Evolutionary conservation across 805 yeast species (phyloP), one percentile per base, ranked within the genome.

Genomic region (Hermanozyma aechmeae): DNA sequence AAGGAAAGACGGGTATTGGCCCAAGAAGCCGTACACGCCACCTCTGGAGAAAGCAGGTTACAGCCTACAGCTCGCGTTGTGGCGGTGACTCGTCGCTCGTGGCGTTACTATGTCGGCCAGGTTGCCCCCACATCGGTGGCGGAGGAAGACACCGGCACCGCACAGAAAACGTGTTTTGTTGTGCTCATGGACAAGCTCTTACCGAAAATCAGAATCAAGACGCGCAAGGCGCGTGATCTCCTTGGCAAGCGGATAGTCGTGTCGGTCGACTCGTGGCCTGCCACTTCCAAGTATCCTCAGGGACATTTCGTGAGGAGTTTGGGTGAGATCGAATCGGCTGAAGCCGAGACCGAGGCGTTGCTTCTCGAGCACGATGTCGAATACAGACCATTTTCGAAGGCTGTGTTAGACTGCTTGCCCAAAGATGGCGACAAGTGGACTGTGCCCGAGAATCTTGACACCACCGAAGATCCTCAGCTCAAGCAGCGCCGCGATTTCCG

Each of bases 91-190:
- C 79, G 84, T 57, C 72, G 99, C 56, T 83, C 89, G 37, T 92
- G 98, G 98, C 73, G 98, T 52, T 76, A 78, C 40, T 92, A 87
- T 48, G 98, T 92, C 22, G 98, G 98, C 10, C 96, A 87, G 53
- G 68, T 92, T 37, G 79, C 89, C 2, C 79, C 85, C 24, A 68
- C 76, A 21, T 78, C 94, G 2, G 79, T 81, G 2, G 53, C 64
- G 13, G 74, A 72, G 29, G 68, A 66, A 27, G 61, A 65, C 28
- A 50, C 56, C 12, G 71, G 82, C 11, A 76, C 79, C 40, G 73
- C 93, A 6, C 68, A 82, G 13, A 78, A 79, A 46, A 72, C 73
- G 26, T 89, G 92, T 31, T 79, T 92, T 45, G 93, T 92, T 14
- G 66, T 81, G 27, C 69, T 93, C 34, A 79, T 92, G 92, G 97